phyloP scores from a whole-genome alignment of 257 asterid species.

The Lycium ferocissimum region DNA sequence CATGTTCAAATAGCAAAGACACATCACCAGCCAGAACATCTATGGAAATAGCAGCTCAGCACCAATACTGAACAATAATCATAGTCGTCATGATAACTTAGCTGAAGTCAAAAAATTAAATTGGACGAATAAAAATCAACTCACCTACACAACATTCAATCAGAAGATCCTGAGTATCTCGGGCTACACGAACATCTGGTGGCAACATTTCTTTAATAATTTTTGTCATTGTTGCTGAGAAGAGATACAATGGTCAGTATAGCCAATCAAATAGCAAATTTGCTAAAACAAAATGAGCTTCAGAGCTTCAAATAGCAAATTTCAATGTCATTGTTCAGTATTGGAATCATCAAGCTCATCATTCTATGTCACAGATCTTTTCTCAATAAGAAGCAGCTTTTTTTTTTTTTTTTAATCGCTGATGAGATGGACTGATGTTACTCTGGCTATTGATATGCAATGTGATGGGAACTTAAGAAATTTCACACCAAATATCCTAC shows the following conservation, averaged over 20 bases:
- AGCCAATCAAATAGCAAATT: constrained; percentile 6
- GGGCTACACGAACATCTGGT: constrained; percentile 97
- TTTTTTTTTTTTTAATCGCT: not conserved
- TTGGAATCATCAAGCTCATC: not conserved
- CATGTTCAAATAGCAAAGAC: not conserved
- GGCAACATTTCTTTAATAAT: constrained; percentile 87
- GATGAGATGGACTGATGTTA: not conserved
- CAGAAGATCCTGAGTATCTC: constrained; percentile 97
- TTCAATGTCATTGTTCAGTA: not conserved
- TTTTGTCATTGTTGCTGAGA: constrained; percentile 60
- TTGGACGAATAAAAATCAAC: constrained; percentile 20
- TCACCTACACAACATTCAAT: constrained; percentile 97
- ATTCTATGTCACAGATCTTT: not conserved
- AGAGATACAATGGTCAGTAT: constrained; percentile 12
- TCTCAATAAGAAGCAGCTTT: not conserved
- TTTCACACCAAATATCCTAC: not conserved
- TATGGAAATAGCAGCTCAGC: not conserved
- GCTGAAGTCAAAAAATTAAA: not conserved
- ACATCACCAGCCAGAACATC: constrained; percentile 15
- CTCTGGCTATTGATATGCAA: not conserved
- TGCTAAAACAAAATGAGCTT: not conserved
- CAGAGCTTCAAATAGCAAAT: not conserved
- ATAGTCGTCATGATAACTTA: not conserved
- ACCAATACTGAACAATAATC: not conserved
- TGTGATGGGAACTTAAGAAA: not conserved